These are phyloP conservation scores for Gremmenia infestans DNA, from an alignment of 2,329 filamentous ascomycete species.

Conservation along the genomic window DNA sequence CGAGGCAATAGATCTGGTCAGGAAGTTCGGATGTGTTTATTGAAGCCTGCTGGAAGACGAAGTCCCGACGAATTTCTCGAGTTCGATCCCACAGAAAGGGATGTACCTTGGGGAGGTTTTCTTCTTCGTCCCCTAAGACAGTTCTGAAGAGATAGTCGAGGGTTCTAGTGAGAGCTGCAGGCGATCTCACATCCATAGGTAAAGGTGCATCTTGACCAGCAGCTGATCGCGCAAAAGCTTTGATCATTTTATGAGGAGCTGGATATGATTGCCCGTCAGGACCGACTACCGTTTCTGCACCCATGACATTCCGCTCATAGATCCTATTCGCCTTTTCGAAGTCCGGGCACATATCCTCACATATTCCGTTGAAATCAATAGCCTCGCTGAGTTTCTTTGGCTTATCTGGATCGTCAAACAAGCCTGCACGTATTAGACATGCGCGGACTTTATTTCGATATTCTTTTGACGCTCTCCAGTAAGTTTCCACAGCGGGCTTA, in stretches of 20 bases:
- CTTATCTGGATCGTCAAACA: conserved; percentile 62
- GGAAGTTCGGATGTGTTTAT: conserved; percentile 50
- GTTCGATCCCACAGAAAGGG: conserved; percentile 66
- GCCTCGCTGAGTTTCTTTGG: conserved; percentile 58
- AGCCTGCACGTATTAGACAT: conserved; percentile 52
- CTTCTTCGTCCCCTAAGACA: conserved; percentile 48
- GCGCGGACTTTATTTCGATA: conserved; percentile 54
- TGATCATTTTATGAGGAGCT: conserved; percentile 54
- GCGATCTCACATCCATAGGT: conserved; percentile 63
- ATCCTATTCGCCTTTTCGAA: conserved; percentile 61
- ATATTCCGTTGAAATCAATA: conserved; percentile 63
- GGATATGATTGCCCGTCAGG: conserved; percentile 41
- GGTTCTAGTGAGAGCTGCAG: conserved; percentile 51
- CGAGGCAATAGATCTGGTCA: conserved; percentile 57
- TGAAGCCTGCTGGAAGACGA: conserved; percentile 62
- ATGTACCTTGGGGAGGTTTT: conserved; percentile 50
- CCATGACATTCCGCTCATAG: conserved; percentile 53
- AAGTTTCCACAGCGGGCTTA: conserved; percentile 39
- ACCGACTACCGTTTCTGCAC: conserved; percentile 45
- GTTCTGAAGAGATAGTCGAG: conserved; percentile 60
- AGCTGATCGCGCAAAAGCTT: conserved; percentile 62
- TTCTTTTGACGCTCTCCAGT: conserved; percentile 50
- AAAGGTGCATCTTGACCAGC: conserved; percentile 63
- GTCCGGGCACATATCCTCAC: conserved; percentile 65
- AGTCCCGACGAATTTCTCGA: conserved; percentile 61